phyloP scores from a whole-genome alignment of 2,329 filamentous ascomycete species.

The Colletotrichum eremochloae region DNA sequence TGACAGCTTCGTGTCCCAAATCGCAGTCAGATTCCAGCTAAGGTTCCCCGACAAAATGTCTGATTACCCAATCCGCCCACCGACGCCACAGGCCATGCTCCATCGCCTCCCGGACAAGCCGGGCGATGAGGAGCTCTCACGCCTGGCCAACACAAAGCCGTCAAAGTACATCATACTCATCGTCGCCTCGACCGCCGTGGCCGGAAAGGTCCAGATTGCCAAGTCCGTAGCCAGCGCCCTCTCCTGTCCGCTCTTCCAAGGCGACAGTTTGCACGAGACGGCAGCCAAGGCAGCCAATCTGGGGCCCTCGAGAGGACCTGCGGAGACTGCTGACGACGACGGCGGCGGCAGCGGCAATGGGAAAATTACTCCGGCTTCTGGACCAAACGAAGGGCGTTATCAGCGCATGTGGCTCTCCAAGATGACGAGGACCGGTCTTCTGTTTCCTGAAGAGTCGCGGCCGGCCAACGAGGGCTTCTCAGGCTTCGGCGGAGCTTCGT shows the following conservation, averaged over 20 bases:
- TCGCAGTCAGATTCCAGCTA: too few species aligned
- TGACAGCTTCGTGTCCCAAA: background rate
- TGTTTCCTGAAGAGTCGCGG: constrained; percentile 51
- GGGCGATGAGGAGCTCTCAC: constrained; percentile 14
- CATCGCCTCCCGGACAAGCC: constrained; percentile 47
- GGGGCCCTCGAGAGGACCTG: constrained; percentile 11
- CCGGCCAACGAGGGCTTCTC: constrained; percentile 48
- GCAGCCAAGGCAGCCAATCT: constrained; percentile 48
- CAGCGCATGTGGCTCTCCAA: constrained; percentile 51
- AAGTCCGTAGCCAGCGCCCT: constrained; percentile 46
- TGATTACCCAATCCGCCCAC: background rate
- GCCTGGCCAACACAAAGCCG: constrained; percentile 28
- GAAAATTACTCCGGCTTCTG: background rate
- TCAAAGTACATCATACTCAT: constrained; percentile 48
- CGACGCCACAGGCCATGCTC: constrained; percentile 30
- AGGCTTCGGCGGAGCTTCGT: constrained; percentile 47
- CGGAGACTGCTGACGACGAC: background rate
- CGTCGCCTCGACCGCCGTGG: constrained; percentile 45
- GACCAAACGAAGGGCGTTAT: constrained; percentile 47
- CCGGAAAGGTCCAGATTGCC: constrained; percentile 49
- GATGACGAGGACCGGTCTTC: constrained; percentile 49
- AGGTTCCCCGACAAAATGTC: background rate
- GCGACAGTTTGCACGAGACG: constrained; percentile 50
- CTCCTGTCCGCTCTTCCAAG: constrained; percentile 47
- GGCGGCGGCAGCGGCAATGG: background rate